Evolutionary conservation across 1,284 basidiomycete species (phyloP), one percentile per base, ranked within the genome.

Genomic region (Salmacisia buchloeana): DNA sequence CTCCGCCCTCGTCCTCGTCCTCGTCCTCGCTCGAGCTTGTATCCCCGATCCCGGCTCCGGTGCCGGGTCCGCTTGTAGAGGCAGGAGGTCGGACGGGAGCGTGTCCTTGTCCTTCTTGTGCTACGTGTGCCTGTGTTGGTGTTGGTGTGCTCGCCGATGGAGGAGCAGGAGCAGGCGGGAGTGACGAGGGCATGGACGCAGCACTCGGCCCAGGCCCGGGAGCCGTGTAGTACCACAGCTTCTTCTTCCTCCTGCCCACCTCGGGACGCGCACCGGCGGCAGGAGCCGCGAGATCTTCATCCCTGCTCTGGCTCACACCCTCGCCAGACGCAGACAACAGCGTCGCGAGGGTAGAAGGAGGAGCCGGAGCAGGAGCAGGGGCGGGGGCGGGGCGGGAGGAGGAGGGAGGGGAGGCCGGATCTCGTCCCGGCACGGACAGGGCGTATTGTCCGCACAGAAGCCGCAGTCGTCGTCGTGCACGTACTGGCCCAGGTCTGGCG

Each of bases 361-460:
- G n/a, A 7, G 67, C 60, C 6, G 66, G 66, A 21, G 67, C 52
- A 1, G 68, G 66, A 13, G 38, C 27, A 56, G 60, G 3, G 34
- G 49, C 23, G 15, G 25, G 36, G 12, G 35, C 12, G 29, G 27
- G 46, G 7, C 34, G 2, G 56, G 33, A 41, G 58, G 7, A 1
- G 38, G 23, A 21, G 43, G 23, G 18, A 13, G 36, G 13, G 39
- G 34, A 3, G 13, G 41, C 18, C 29, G 25, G 21, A 15, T 35
- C 45, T 64, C 46, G 33, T 64, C 74, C 3, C 71, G 64, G 46
- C 74, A 76, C 2, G 73, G 73, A 38, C 74, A 76, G 3, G 70
- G 68, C 0, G 61, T 64, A 6, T 64, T 69, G 54, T 75, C 74
- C 9, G 71, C 69, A 60, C 74, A 76, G 58, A 76, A 76, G 2